phyloP scores from a whole-genome alignment of 1,139 yeast genomes.

The Candida glucosophila region DNA sequence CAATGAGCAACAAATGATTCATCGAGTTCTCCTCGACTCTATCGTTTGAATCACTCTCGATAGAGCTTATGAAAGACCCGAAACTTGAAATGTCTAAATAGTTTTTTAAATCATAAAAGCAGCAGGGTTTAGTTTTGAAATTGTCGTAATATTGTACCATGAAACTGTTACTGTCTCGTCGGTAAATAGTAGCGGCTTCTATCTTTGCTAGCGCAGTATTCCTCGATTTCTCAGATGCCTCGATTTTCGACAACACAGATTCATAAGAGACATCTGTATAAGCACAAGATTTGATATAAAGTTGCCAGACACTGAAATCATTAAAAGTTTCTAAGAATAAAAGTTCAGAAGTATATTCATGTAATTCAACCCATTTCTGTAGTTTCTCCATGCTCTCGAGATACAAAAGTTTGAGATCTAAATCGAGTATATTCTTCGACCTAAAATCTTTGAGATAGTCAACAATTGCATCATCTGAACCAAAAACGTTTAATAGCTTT shows the following conservation, averaged over 20 bases:
- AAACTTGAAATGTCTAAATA: conserved; percentile 18
- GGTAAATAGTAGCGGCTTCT: conserved; percentile 28
- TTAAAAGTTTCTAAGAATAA: conserved; percentile 38
- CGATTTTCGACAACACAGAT: conserved; percentile 16
- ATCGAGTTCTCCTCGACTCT: conserved; percentile 17
- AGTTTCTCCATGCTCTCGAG: conserved; percentile 33
- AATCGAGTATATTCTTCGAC: conserved; percentile 36
- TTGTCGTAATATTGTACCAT: conserved; percentile 30
- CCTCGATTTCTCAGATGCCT: conserved; percentile 29
- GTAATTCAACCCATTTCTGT: conserved; percentile 35
- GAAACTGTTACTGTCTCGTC: too few species aligned
- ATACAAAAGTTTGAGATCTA: conserved; percentile 49
- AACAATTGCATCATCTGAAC: conserved; percentile 20
- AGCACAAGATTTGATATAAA: conserved; percentile 36
- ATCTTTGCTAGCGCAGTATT: conserved; percentile 50
- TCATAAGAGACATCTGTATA: conserved; percentile 17
- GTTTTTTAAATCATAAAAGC: conserved; percentile 46
- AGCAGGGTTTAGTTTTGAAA: conserved; percentile 48
- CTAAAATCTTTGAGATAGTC: conserved; percentile 21
- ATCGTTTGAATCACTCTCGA: conserved; percentile 6
- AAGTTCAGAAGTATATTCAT: conserved; percentile 20
- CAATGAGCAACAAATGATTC: conserved; percentile 27
- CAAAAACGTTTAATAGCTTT: conserved; percentile 30
- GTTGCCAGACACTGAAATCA: conserved; percentile 56
- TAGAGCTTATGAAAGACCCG: too few species aligned